Conservation (phyloP, 1,284 basidiomycete species). For the Ganoderma sinense region DNA sequence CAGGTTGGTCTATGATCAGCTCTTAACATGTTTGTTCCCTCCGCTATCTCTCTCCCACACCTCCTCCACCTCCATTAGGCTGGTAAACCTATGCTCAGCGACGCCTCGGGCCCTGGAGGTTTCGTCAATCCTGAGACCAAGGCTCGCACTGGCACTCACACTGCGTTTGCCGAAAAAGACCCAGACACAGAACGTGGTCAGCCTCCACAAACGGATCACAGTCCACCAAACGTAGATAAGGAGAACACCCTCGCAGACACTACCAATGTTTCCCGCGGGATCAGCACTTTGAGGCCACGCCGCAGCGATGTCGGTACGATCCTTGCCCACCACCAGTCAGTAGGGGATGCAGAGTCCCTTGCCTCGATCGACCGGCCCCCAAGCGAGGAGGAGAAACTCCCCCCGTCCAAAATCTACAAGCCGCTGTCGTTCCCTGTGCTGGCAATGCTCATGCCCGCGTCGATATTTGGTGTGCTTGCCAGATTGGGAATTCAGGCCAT, state of each 20-base stretch:
- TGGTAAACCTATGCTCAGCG: neutral
- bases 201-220: neutral
- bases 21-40: neutral
- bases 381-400: constrained; percentile 48
- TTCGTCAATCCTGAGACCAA: neutral
- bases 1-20: neutral
- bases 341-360: constrained; percentile 49
- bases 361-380: constrained; percentile 63
- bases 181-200: neutral
- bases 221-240: neutral
- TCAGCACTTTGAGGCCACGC: constrained; percentile 7
- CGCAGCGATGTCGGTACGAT: constrained; percentile 41
- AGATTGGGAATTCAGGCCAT: constrained; percentile 80
- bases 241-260: neutral
- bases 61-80: neutral
- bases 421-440: constrained; percentile 72
- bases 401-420: constrained; percentile 55
- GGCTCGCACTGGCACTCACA: neutral
- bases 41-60: neutral
- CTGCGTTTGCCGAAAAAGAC: neutral
- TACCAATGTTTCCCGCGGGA: neutral
- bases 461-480: constrained; percentile 82
- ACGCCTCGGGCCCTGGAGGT: neutral
- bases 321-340: constrained; percentile 45
- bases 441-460: constrained; percentile 77